Conservation (phyloP, 805 yeast genomes). For the Metschnikowia orientalis region DNA sequence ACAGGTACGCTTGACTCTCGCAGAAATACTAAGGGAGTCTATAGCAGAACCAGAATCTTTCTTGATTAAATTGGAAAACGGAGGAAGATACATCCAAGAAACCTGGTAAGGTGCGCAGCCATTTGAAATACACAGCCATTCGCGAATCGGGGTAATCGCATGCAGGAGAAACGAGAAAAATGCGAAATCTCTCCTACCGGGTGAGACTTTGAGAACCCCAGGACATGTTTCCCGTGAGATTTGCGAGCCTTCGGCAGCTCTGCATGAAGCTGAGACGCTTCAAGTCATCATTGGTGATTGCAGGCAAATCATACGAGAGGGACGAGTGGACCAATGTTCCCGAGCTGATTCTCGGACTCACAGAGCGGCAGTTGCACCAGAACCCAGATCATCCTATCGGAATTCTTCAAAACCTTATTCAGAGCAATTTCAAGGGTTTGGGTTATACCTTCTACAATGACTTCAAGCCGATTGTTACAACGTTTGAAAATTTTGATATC, state of each 20-base stretch:
- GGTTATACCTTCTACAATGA: constrained; percentile 78
- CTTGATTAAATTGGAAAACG: constrained; percentile 56
- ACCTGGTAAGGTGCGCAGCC: constrained; percentile 64
- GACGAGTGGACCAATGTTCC: constrained; percentile 89
- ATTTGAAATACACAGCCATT: too few relatives aligned
- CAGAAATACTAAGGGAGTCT: constrained; percentile 51
- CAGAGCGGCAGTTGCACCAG: constrained; percentile 70
- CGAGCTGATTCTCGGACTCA: constrained; percentile 59
- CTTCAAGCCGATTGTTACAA: constrained; percentile 79
- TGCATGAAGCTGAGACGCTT: too few relatives aligned
- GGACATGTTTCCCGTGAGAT: too few relatives aligned
- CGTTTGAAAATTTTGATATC: constrained; percentile 82
- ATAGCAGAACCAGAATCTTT: constrained; percentile 45
- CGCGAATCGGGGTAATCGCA: too few relatives aligned
- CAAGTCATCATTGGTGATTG: constrained; percentile 37
- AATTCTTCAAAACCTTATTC: constrained; percentile 71
- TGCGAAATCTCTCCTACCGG: too few relatives aligned
- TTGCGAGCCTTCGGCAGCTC: too few relatives aligned
- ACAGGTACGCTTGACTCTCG: constrained; percentile 77
- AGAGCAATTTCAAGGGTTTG: constrained; percentile 55
- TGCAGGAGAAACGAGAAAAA: too few relatives aligned
- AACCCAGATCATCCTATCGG: constrained; percentile 85
- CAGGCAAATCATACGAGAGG: constrained; percentile 44
- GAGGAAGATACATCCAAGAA: constrained; percentile 74
- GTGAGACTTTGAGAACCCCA: too few relatives aligned